These are phyloP conservation scores for Pseudonectria buxi DNA, from an alignment of 2,329 filamentous ascomycete genomes.

Conservation along the genomic window DNA sequence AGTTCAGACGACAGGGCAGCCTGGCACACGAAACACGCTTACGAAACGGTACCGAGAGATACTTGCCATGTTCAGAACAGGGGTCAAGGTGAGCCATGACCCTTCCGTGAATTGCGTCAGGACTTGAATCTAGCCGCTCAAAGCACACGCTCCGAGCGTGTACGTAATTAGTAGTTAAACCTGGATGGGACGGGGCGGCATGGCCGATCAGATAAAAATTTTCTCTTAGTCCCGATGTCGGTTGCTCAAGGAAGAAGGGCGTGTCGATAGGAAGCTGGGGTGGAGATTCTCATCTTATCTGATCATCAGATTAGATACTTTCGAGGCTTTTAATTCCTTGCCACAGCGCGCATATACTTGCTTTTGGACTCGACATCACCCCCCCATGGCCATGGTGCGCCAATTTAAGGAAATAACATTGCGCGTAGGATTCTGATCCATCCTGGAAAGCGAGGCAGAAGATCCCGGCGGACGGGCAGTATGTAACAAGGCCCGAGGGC, in stretches of 20 bases:
- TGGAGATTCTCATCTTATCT: constrained; percentile 32
- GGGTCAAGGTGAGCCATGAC: too few species aligned
- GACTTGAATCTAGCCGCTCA: neutral
- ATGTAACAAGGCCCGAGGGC: too few species aligned
- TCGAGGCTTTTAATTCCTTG: constrained; percentile 4
- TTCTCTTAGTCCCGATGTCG: constrained; percentile 19
- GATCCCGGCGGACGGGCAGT: too few species aligned
- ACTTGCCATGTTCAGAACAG: too few species aligned
- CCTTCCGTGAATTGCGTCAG: too few species aligned
- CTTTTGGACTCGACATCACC: too few species aligned
- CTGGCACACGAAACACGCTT: too few species aligned
- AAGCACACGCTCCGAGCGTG: constrained; percentile 9
- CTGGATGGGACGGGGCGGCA: neutral
- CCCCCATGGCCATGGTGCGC: too few species aligned
- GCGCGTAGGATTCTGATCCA: too few species aligned
- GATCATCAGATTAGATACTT: constrained; percentile 39
- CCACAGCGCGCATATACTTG: neutral
- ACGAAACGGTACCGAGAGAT: too few species aligned
- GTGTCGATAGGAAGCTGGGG: constrained; percentile 3
- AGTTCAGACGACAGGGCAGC: too few species aligned
- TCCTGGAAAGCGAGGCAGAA: neutral
- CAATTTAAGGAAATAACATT: too few species aligned
- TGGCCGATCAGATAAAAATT: constrained; percentile 22
- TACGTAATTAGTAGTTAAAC: constrained; percentile 9
- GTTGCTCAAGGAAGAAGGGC: constrained; percentile 6